Base-by-base conservation (phyloP, 208 protist species). In the Wallacemonas rigidus region DNA sequence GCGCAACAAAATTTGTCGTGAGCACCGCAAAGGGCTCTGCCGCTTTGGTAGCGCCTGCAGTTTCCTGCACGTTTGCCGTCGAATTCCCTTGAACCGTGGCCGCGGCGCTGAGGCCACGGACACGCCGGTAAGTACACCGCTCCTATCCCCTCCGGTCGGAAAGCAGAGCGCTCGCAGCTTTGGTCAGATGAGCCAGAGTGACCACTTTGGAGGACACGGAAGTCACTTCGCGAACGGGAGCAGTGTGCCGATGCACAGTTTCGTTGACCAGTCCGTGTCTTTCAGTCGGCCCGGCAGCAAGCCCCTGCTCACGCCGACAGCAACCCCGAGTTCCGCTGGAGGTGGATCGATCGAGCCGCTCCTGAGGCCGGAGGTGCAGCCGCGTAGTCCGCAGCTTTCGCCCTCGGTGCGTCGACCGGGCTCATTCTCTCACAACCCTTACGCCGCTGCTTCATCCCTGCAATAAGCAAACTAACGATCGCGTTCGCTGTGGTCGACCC, bases 11-110 rank as follows among this genome's bases (percentile, higher is more conserved):
- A 75, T 96, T 12, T 96, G 92, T 65, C 81, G 89, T 11, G 83
- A 90, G 54, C 92, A 96, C 80, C 75, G 83, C 58, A 83, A 87
- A 44, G 89, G 88, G 0, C 80, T 94, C 43, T 96, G 92, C 76
- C 85, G 88, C 56, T 95, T 95, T 57, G 92, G 89, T 41, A 88
- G 94, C 58, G 89, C 94, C 48, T 96, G 92, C 81, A 85, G 80
- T 44, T 96, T 94, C 62, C 71, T 96, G 45, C 92, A 96, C 69
- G 74, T 94, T 17, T 96, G 92, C 70, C 82, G 89, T 14, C 68
- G 89, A 40, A 81, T 86, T 4, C 57, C 76, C 0, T 72, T 88
- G 15, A 79, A 74, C 3, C 8, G 41, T 3, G 53, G 57, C 6
- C 65, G 53, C 39, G 38, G 5, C 17, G 8, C 5, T n/a, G 40